Percentiles rank a stretch among this genome's conserved stretches.
phyloP scores from a whole-genome alignment of 345 rosid genomes.

The Aquilaria yunnanensis region DNA sequence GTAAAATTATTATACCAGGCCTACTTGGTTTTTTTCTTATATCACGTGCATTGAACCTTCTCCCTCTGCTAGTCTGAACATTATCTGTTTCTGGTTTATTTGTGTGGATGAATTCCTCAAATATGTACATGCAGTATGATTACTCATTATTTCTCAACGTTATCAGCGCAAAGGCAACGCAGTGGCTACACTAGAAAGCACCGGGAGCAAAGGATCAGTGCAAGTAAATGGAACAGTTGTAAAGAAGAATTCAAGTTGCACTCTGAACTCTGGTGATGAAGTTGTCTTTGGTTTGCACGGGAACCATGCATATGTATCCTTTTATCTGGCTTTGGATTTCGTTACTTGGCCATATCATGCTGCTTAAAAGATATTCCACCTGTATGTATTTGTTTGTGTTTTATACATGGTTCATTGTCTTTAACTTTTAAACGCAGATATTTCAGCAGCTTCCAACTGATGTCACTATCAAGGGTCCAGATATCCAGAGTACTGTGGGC shows the following conservation, averaged over 20 bases:
- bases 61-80: slow-evolving; percentile 3
- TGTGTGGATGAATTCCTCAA: slow-evolving; percentile 51
- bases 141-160: slow-evolving; percentile 72
- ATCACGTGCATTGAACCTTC: too few species aligned
- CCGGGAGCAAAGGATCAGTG: slow-evolving; percentile 64
- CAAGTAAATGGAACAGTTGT: slow-evolving; percentile 55
- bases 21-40: too few species aligned
- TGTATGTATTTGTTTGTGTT: slow-evolving; percentile 6
- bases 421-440: slow-evolving; percentile 42
- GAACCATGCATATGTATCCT: slow-evolving; percentile 89
- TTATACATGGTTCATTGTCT: slow-evolving; percentile 28
- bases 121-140: slow-evolving; percentile 53
- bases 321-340: slow-evolving; percentile 4
- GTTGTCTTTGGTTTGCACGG: slow-evolving; percentile 52
- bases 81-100: slow-evolving; percentile 18
- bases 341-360: not conserved
- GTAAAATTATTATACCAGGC: too few species aligned
- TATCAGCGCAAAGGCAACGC: slow-evolving; percentile 65
- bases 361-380: slow-evolving; percentile 3
- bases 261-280: slow-evolving; percentile 77
- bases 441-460: slow-evolving; percentile 57
- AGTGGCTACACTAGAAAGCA: slow-evolving; percentile 61
- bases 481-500: slow-evolving; percentile 40
- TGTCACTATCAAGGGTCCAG: slow-evolving; percentile 47
- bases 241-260: slow-evolving; percentile 32